These are phyloP conservation scores for Claviceps citrina DNA, from an alignment of 2,329 filamentous ascomycete genomes.

Conservation along the genomic window DNA sequence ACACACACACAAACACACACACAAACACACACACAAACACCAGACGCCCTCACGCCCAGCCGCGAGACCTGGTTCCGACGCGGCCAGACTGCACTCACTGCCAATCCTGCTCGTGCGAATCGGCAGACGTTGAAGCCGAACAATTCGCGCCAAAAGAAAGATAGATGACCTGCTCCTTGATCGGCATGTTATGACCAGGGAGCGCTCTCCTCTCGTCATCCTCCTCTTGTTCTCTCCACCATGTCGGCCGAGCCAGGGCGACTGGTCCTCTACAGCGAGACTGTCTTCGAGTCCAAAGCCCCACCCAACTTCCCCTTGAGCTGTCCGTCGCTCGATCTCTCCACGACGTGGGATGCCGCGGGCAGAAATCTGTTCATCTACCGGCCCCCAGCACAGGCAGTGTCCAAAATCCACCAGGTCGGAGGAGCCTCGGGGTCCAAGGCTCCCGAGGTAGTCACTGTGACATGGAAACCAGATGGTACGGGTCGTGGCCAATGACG, in stretches of 20 bases:
- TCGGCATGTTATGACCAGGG: neutral
- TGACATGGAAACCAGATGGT: conserved; percentile 58
- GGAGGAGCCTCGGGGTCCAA: conserved; percentile 24
- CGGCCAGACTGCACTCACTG: neutral
- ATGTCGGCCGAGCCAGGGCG: conserved; percentile 16
- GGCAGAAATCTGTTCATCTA: conserved; percentile 60
- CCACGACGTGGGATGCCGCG: conserved; percentile 52
- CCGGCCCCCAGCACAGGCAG: conserved; percentile 58
- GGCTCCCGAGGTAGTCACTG: conserved; percentile 27
- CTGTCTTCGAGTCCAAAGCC: conserved; percentile 38
- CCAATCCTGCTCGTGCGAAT: neutral
- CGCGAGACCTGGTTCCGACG: neutral
- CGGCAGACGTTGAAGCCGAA: neutral
- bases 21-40: too few species aligned
- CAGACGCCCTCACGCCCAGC: too few species aligned
- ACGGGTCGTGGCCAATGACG: conserved; percentile 11
- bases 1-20: too few species aligned
- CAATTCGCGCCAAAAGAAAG: neutral
- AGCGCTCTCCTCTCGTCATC: neutral
- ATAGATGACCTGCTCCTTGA: neutral
- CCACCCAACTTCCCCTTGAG: conserved; percentile 48
- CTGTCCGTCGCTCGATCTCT: conserved; percentile 73
- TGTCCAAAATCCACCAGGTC: conserved; percentile 35
- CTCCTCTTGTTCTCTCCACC: neutral
- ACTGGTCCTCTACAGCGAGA: conserved; percentile 39